These are phyloP conservation scores for Globisporangium uncinulatum DNA, from an alignment of 352 stramenopile species.

Conservation along the genomic window DNA sequence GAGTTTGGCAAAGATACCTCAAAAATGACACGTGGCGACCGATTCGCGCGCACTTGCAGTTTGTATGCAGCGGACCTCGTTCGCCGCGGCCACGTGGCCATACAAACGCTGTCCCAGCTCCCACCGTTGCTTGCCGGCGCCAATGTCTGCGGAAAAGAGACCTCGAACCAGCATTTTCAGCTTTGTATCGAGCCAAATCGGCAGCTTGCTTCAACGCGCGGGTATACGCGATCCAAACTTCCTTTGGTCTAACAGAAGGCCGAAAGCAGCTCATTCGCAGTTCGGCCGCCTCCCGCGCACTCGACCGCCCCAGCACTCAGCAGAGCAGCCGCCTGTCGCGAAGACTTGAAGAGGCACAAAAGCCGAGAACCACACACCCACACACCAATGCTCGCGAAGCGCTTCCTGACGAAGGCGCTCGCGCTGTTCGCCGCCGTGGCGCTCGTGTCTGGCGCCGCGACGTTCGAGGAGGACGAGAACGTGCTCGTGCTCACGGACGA, in stretches of 20 bases:
- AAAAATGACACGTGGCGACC: slow-evolving; percentile 11
- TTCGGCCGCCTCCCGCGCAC: slow-evolving; percentile 1
- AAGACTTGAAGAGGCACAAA: no score
- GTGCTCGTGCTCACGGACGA: slow-evolving; percentile 90
- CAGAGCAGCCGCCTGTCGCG: no score
- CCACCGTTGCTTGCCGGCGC: neutral
- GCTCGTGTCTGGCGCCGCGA: slow-evolving; percentile 33
- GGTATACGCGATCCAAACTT: neutral
- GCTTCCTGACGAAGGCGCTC: slow-evolving; percentile 30
- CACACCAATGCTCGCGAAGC: slow-evolving; percentile 53
- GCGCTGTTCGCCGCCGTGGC: slow-evolving; percentile 45
- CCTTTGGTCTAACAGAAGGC: no score
- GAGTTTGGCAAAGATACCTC: neutral
- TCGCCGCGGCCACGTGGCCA: neutral
- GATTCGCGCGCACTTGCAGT: neutral
- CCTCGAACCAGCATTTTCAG: slow-evolving; percentile 1
- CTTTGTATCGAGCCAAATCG: neutral
- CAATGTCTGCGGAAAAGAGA: slow-evolving; percentile 14
- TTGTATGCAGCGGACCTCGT: slow-evolving; percentile 12
- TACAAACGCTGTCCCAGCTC: neutral
- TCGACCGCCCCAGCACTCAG: no score
- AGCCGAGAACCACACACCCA: no score
- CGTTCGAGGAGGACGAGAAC: slow-evolving; percentile 85
- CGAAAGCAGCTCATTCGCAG: neutral
- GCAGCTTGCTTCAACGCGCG: neutral